These are phyloP conservation scores for Zoysia matrella DNA, from an alignment of 202 grass and related monocot genomes.

Conservation along the genomic window DNA sequence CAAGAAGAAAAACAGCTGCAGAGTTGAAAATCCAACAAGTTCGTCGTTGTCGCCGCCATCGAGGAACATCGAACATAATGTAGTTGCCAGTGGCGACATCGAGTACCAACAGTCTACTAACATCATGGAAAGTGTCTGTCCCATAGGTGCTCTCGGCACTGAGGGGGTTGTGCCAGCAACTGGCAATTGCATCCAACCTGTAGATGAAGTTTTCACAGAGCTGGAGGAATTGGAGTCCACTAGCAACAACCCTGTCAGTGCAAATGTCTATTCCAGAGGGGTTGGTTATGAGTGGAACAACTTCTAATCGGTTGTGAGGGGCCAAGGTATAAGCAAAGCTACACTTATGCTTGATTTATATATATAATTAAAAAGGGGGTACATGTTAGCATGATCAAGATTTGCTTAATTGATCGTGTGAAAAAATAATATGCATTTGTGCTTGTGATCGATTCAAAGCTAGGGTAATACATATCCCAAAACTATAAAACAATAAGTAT, in stretches of 20 bases:
- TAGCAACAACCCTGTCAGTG: conserved; percentile 19
- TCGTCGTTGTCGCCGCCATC: background rate
- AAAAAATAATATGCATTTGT: too few relatives aligned
- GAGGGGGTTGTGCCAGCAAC: background rate
- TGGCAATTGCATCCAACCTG: conserved; percentile 32
- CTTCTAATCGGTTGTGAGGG: conserved; percentile 26
- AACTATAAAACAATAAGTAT: too few relatives aligned
- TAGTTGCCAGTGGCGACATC: background rate
- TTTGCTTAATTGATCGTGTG: too few relatives aligned
- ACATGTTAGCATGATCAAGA: too few relatives aligned
- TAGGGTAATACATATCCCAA: too few relatives aligned
- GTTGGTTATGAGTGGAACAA: conserved; percentile 55
- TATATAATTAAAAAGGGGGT: too few relatives aligned
- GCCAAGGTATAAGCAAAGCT: background rate
- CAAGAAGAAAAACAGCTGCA: conserved; percentile 27
- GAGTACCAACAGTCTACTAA: background rate
- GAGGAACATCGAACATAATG: background rate
- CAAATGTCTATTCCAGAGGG: conserved; percentile 40
- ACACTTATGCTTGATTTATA: background rate
- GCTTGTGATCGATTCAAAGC: too few relatives aligned
- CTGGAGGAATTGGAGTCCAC: conserved; percentile 52
- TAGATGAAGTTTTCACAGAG: conserved; percentile 60
- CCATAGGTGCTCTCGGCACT: background rate
- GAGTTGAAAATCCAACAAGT: background rate
- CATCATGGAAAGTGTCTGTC: background rate